Percentiles rank a stretch among this genome's conserved stretches.
Evolutionary conservation across 1,284 basidiomycete genomes (phyloP).

Genomic region (Papiliotrema terrestris): DNA sequence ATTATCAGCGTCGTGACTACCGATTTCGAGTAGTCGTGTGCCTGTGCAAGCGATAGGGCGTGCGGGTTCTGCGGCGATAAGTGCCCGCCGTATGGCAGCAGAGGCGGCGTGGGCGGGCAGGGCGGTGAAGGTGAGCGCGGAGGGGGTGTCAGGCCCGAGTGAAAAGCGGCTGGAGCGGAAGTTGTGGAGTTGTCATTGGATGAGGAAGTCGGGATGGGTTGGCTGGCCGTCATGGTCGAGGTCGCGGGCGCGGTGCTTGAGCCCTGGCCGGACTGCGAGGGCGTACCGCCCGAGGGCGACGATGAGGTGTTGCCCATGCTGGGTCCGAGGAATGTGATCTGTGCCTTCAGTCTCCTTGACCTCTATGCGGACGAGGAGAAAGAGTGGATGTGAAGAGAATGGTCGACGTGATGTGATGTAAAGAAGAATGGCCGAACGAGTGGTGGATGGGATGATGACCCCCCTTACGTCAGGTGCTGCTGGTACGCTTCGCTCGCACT

Average conservation of each 20-base stretch:
- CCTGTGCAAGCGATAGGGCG: constrained; percentile 57
- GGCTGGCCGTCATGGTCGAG: not conserved
- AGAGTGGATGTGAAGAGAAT: no score
- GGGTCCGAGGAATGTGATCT: not conserved
- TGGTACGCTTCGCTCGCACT: no score
- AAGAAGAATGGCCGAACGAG: no score
- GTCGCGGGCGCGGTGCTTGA: not conserved
- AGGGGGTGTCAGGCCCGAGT: constrained; percentile 35
- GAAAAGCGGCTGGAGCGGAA: constrained; percentile 13
- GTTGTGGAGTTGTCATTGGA: not conserved
- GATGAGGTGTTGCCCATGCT: constrained; percentile 41
- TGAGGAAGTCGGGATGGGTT: constrained; percentile 4
- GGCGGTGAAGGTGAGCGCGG: constrained; percentile 33
- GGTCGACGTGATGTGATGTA: no score
- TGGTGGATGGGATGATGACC: no score
- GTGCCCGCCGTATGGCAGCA: constrained; percentile 59
- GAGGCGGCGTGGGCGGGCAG: constrained; percentile 63
- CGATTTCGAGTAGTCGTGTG: constrained; percentile 83
- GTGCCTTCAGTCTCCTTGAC: no score
- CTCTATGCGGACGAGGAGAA: no score
- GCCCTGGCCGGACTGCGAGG: not conserved
- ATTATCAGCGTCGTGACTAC: constrained; percentile 82
- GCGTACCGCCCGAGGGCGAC: constrained; percentile 1
- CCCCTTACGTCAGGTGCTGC: no score
- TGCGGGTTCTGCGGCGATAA: constrained; percentile 87